Conservation (phyloP, 1,284 basidiomycete genomes). For the Stereum hirsutum region DNA sequence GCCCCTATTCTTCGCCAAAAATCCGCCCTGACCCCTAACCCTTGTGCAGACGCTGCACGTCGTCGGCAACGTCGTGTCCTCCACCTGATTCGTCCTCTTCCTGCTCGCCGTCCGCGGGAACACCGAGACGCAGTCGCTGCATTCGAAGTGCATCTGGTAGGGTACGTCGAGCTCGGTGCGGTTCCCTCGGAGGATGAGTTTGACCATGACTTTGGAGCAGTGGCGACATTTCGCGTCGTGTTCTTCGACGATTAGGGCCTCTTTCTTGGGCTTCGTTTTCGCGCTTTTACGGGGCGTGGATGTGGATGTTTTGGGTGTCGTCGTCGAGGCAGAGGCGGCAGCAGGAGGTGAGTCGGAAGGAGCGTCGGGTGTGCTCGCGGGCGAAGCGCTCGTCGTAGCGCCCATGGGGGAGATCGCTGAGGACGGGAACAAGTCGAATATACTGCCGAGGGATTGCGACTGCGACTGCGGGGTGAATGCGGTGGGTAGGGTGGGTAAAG, state of each 20-base stretch:
- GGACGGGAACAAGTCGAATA: too few relatives aligned
- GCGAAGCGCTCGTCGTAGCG: too few relatives aligned
- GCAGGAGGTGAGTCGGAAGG: too few relatives aligned
- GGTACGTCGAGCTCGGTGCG: slow-evolving; percentile 2
- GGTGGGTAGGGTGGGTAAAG: too few relatives aligned
- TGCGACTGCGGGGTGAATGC: too few relatives aligned
- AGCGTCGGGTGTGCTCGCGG: too few relatives aligned
- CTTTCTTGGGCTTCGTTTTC: too few relatives aligned
- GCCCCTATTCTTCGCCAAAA: neutral
- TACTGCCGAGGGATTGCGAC: too few relatives aligned
- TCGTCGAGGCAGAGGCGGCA: too few relatives aligned
- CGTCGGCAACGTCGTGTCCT: neutral
- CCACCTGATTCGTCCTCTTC: slow-evolving; percentile 2
- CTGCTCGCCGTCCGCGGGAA: neutral
- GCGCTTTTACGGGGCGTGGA: too few relatives aligned
- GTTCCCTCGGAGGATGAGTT: neutral
- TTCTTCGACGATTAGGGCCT: neutral
- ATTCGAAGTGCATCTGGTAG: neutral
- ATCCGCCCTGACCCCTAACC: slow-evolving; percentile 2
- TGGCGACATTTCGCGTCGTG: neutral
- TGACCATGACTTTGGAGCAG: neutral
- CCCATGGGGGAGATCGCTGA: too few relatives aligned
- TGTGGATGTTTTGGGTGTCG: too few relatives aligned
- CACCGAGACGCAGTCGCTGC: neutral
- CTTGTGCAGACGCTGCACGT: slow-evolving; percentile 2